Conservation (phyloP, 2,329 filamentous ascomycete genomes). For the Neopestalotiopsis rosae region DNA sequence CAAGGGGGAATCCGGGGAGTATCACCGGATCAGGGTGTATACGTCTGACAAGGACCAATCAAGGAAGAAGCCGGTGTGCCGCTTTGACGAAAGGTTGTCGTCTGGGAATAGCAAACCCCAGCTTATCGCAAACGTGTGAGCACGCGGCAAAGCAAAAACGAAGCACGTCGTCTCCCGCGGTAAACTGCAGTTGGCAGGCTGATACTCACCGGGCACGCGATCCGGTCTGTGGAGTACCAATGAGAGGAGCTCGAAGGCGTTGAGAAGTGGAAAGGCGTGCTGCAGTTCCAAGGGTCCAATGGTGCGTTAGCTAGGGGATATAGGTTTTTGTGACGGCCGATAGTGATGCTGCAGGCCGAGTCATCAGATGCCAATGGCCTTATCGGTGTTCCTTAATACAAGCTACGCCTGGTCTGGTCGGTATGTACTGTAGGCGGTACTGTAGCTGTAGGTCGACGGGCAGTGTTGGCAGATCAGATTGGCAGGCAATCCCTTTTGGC, state of each 20-base stretch:
- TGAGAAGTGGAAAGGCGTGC: slow-evolving; percentile 3
- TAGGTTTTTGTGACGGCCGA: background rate
- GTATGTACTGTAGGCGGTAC: too few relatives aligned
- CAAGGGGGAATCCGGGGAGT: slow-evolving; percentile 17
- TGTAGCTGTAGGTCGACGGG: background rate
- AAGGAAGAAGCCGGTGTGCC: slow-evolving; percentile 14
- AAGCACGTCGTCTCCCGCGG: slow-evolving; percentile 17
- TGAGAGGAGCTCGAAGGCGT: background rate
- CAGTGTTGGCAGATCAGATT: background rate
- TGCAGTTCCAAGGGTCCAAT: slow-evolving; percentile 6
- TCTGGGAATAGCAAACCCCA: slow-evolving; percentile 19
- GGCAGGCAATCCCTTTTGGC: background rate
- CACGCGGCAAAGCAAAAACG: slow-evolving; percentile 16
- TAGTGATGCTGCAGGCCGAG: slow-evolving; percentile 10
- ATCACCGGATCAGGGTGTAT: slow-evolving; percentile 22
- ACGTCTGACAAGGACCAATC: slow-evolving; percentile 18
- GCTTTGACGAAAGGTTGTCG: slow-evolving; percentile 20
- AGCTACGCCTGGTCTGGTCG: too few relatives aligned
- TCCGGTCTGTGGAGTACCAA: slow-evolving; percentile 14
- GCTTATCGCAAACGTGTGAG: slow-evolving; percentile 21
- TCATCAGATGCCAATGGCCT: slow-evolving; percentile 8
- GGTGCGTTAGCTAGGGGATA: slow-evolving; percentile 10
- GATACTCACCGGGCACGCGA: slow-evolving; percentile 11
- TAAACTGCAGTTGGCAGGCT: slow-evolving; percentile 19
- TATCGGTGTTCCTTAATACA: slow-evolving; percentile 4